Conservation (phyloP, 768 basidiomycete genomes). For the Rhizopogon sp. region DNA sequence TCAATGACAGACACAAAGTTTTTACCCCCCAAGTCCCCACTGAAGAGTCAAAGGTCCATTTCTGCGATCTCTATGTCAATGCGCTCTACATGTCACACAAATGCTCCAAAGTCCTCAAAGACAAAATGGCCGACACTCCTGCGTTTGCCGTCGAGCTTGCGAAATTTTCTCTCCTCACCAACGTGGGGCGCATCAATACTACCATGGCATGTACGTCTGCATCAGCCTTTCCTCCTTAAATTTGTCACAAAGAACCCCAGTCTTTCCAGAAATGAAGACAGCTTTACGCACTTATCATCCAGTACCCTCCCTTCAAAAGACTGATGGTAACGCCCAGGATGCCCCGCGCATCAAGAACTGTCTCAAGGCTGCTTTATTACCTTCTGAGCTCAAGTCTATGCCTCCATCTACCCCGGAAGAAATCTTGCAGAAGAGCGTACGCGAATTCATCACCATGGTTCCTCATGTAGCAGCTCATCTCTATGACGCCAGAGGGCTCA, state of each 20-base stretch:
- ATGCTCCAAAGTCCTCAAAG: conserved; percentile 84
- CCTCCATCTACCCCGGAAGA: conserved; percentile 74
- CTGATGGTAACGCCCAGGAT: conserved; percentile 84
- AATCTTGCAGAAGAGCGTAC: conserved; percentile 60
- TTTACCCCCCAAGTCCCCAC: conserved; percentile 65
- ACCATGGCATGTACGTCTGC: conserved; percentile 74
- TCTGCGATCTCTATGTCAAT: conserved; percentile 80
- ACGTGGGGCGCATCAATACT: conserved; percentile 89
- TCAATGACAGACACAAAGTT: conserved; percentile 58
- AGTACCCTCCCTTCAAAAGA: conserved; percentile 82
- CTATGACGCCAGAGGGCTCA: conserved; percentile 43
- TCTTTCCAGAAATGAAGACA: conserved; percentile 93
- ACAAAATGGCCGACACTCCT: conserved; percentile 81
- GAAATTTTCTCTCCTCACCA: conserved; percentile 80
- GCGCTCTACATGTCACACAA: conserved; percentile 75
- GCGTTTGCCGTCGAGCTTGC: conserved; percentile 75
- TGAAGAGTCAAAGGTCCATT: conserved; percentile 53
- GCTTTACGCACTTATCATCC: conserved; percentile 87
- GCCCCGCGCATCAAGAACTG: conserved; percentile 91
- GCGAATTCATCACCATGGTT: conserved; percentile 21
- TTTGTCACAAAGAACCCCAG: conserved; percentile 32
- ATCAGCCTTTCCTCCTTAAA: conserved; percentile 5
- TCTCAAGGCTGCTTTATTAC: conserved; percentile 74
- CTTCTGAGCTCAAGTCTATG: conserved; percentile 58
- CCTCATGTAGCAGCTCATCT: conserved; percentile 6